phyloP scores from a whole-genome alignment of 1,284 basidiomycete genomes.

The Rhodofomes roseus region DNA sequence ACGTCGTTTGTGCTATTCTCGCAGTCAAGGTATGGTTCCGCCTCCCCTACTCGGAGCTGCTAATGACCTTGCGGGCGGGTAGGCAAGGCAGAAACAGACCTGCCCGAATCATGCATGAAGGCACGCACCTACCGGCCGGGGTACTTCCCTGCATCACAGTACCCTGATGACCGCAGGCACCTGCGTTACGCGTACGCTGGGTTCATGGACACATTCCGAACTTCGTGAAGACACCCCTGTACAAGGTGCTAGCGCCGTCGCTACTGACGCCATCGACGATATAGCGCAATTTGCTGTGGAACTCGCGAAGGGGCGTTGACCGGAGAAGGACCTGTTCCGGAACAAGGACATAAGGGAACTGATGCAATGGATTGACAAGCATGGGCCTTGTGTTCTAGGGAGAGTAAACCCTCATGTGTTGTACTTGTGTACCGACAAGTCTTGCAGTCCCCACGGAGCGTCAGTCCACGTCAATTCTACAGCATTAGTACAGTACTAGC shows the following conservation, averaged over 20 bases:
- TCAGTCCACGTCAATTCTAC: too few species aligned
- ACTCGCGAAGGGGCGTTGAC: conserved; percentile 29
- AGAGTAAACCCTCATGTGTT: too few species aligned
- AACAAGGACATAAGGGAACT: conserved; percentile 24
- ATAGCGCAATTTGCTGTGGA: conserved; percentile 25
- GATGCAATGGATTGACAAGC: background rate
- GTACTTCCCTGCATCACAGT: conserved; percentile 30
- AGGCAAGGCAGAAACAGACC: conserved; percentile 29
- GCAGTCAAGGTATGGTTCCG: conserved; percentile 29
- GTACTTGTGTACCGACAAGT: too few species aligned
- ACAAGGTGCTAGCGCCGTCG: conserved; percentile 13
- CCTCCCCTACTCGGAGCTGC: background rate
- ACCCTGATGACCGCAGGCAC: conserved; percentile 26
- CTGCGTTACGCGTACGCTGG: conserved; percentile 20
- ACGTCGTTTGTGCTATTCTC: conserved; percentile 29
- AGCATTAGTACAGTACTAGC: too few species aligned
- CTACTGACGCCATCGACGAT: conserved; percentile 18
- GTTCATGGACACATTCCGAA: conserved; percentile 19
- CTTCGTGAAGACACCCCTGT: conserved; percentile 11
- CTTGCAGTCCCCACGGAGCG: too few species aligned
- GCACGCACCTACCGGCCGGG: conserved; percentile 27
- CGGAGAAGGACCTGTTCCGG: conserved; percentile 19
- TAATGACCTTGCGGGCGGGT: background rate
- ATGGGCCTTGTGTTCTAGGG: too few species aligned
- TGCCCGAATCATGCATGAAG: conserved; percentile 21